Evolutionary conservation across 306 rosid species (phyloP).

Genomic region (Fragaria iinumae): DNA sequence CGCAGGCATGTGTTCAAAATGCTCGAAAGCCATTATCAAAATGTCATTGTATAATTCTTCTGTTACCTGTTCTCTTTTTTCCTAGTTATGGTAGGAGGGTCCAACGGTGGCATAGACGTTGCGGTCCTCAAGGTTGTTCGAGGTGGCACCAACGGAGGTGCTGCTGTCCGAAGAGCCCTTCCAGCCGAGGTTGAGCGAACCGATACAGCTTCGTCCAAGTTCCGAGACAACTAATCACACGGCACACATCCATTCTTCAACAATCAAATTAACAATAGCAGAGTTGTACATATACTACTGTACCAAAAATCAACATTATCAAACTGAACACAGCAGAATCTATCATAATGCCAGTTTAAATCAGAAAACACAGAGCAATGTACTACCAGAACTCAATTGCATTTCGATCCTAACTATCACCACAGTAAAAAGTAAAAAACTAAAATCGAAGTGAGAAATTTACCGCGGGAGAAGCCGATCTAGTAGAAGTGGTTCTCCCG

Average conservation of each 20-base stretch:
- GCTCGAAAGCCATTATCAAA: not conserved
- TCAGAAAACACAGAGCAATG: slow-evolving; percentile 6
- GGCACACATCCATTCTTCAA: slow-evolving; percentile 9
- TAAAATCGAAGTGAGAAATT: slow-evolving; percentile 7
- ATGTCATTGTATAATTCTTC: too few relatives aligned
- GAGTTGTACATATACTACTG: not conserved
- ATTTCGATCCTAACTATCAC: not conserved
- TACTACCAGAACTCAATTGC: not conserved
- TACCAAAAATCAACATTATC: not conserved
- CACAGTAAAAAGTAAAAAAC: not conserved
- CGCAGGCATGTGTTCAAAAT: not conserved
- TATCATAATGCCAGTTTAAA: not conserved
- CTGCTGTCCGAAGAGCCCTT: slow-evolving; percentile 45
- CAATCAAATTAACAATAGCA: not conserved
- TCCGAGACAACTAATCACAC: slow-evolving; percentile 56
- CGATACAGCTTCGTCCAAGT: slow-evolving; percentile 45
- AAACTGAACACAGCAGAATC: not conserved
- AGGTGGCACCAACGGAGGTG: slow-evolving; percentile 49
- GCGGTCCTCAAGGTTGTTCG: slow-evolving; percentile 52
- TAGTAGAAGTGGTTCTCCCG: slow-evolving; percentile 24
- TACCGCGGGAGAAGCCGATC: slow-evolving; percentile 79
- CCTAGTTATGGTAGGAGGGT: slow-evolving; percentile 44
- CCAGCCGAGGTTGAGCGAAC: slow-evolving; percentile 52
- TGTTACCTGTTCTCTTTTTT: slow-evolving; percentile 56
- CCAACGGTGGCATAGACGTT: slow-evolving; percentile 54